Base-by-base conservation (phyloP, 2,329 filamentous ascomycete genomes). In the Parasarocladium wereldwijsianum region DNA sequence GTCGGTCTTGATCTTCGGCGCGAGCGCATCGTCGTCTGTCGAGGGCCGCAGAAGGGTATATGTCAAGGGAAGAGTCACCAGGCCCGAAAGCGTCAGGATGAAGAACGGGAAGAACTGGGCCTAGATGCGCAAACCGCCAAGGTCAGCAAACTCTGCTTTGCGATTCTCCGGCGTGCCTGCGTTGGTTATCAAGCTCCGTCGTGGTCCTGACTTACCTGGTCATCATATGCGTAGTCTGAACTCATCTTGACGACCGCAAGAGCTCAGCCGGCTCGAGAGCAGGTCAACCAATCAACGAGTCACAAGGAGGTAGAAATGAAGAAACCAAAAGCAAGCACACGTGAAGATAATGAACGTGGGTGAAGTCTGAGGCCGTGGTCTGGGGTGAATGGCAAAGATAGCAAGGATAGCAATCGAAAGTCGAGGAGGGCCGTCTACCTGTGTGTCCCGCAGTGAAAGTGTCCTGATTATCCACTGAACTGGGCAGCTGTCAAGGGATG, bases 81-180 rank as follows among this genome's bases (percentile, higher is more conserved):
- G 73, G 47, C 77, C 76, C 38, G 79, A 75, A 47, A 96, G 68
- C 24, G 86, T 94, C 51, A 94, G 76, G 58, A 96, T 78, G 65
- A 98, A 98, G 70, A 93, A 93, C 43, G 92, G 90, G 66, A 94
- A 98, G 65, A 94, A 94, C 70, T 94, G 83, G 45, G 85, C 86
- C 72, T 90, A 36, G 34, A 20, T 27, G 13, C 9, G 22, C 13
- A 23, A n/a, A n/a, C n/a, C n/a, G n/a, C n/a, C n/a, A n/a, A n/a
- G n/a, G n/a, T n/a, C n/a, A n/a, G n/a, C n/a, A n/a, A n/a, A n/a
- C n/a, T n/a, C n/a, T n/a, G n/a, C n/a, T n/a, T n/a, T n/a, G n/a
- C n/a, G n/a, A n/a, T n/a, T n/a, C n/a, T n/a, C n/a, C n/a, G n/a
- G n/a, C n/a, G n/a, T n/a, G n/a, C n/a, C n/a, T n/a, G n/a, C n/a